Conservation (phyloP, 805 yeast species). For the Maudiozyma barnettii region DNA sequence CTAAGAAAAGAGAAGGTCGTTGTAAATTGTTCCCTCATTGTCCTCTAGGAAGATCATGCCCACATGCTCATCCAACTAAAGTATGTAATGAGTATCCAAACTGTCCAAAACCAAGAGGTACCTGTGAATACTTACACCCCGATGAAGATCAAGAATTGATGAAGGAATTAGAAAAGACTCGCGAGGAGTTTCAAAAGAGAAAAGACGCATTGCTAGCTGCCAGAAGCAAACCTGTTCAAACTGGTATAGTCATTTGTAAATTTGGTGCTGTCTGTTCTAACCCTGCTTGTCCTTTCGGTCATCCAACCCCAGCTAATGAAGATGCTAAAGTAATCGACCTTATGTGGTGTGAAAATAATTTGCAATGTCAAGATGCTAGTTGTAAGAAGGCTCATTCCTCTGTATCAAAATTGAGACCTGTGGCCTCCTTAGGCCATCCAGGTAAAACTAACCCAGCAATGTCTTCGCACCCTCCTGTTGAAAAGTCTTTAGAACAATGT, state of each 20-base stretch:
- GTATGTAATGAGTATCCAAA: constrained; percentile 66
- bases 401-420: constrained; percentile 40
- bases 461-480: constrained; percentile 23
- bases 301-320: constrained; percentile 80
- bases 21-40: constrained; percentile 69
- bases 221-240: constrained; percentile 31
- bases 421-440: constrained; percentile 24
- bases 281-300: constrained; percentile 78
- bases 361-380: constrained; percentile 47
- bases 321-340: constrained; percentile 57
- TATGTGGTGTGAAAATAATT: constrained; percentile 71
- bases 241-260: constrained; percentile 59
- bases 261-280: constrained; percentile 69
- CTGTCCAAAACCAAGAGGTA: constrained; percentile 71
- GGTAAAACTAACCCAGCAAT: constrained; percentile 8
- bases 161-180: constrained; percentile 56
- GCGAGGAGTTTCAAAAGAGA: constrained; percentile 40
- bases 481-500: constrained; percentile 68
- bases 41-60: constrained; percentile 52
- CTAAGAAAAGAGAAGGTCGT: constrained; percentile 48
- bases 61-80: constrained; percentile 71
- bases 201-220: constrained; percentile 30
- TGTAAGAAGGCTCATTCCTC: constrained; percentile 83
- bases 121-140: constrained; percentile 76
- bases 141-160: constrained; percentile 72